Percentiles rank a stretch among this genome's conserved stretches.
Evolutionary conservation across 2,329 filamentous ascomycete species (phyloP).

Genomic region (Fusarium sarcochroum): DNA sequence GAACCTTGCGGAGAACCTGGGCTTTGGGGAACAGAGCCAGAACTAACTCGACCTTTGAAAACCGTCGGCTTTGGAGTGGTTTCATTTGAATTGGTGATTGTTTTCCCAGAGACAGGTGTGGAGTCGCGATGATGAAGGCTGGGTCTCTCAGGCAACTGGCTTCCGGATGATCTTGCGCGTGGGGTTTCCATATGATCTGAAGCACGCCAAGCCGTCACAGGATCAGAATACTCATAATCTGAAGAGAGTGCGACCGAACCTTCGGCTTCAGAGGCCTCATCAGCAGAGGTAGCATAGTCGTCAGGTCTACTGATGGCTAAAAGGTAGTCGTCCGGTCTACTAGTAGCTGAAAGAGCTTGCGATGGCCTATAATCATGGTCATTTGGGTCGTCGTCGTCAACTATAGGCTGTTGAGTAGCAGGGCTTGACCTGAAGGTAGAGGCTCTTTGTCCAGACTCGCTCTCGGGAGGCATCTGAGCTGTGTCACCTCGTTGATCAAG

Average conservation of each 20-base stretch:
- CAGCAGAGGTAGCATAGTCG: rapidly evolving
- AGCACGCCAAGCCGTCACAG: too few relatives aligned
- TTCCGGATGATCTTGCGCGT: too few relatives aligned
- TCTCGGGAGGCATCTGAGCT: too few relatives aligned
- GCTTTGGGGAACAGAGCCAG: rapidly evolving
- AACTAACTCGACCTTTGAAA: rapidly evolving
- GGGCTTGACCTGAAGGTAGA: background rate
- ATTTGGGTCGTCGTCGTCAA: background rate
- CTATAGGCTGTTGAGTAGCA: background rate
- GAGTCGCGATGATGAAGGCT: too few relatives aligned
- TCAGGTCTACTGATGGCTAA: too few relatives aligned
- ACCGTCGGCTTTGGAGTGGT: background rate
- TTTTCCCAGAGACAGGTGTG: too few relatives aligned
- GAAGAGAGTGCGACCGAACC: too few relatives aligned
- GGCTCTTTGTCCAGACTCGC: too few relatives aligned
- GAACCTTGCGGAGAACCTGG: rapidly evolving
- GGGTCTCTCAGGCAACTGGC: too few relatives aligned
- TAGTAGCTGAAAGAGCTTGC: rapidly evolving
- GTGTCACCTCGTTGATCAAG: too few relatives aligned
- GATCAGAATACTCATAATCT: too few relatives aligned
- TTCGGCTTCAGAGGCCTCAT: background rate
- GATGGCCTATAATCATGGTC: background rate
- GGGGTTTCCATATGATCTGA: too few relatives aligned
- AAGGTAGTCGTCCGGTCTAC: background rate
- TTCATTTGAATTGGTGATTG: background rate